Conservation (phyloP, 108 stramenopile species). For the Pseudonitzschia multistriata region DNA sequence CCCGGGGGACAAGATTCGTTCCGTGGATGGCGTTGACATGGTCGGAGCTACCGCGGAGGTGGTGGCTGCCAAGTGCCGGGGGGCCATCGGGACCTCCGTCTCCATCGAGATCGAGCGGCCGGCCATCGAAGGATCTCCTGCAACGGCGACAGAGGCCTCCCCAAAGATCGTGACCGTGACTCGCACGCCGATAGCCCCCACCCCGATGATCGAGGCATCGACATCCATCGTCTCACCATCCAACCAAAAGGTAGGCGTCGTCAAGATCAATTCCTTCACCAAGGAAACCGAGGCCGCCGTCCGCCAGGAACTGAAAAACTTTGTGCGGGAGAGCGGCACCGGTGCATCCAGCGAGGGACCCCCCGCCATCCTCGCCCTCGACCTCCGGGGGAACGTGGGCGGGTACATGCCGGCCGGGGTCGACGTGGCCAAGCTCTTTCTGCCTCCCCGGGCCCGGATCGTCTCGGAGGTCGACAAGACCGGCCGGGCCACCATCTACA, state of each 20-base stretch:
- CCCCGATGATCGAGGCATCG: constrained; percentile 27
- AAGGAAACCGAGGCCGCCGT: constrained; percentile 42
- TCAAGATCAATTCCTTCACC: constrained; percentile 48
- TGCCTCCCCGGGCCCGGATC: constrained; percentile 40
- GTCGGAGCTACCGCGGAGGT: constrained; percentile 40
- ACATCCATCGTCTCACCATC: background rate
- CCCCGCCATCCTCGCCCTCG: constrained; percentile 34
- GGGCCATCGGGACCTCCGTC: constrained; percentile 34
- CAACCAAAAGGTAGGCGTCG: constrained; percentile 28
- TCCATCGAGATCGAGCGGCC: constrained; percentile 29
- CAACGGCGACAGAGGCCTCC: background rate
- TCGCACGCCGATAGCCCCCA: constrained; percentile 26
- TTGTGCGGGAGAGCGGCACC: background rate
- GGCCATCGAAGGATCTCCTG: constrained; percentile 12
- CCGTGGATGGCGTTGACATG: constrained; percentile 47
- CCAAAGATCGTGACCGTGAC: constrained; percentile 14
- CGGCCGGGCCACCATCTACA: constrained; percentile 36
- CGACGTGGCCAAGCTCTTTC: constrained; percentile 53
- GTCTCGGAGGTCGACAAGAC: constrained; percentile 50
- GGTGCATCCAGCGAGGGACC: no score
- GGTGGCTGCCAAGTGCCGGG: constrained; percentile 55
- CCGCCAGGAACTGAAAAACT: constrained; percentile 29
- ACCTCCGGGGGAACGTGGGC: constrained; percentile 58
- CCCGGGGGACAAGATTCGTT: constrained; percentile 41
- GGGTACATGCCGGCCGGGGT: constrained; percentile 68